Evolutionary conservation across 2,329 filamentous ascomycete genomes (phyloP).

Genomic region (Botrytis cinerea): DNA sequence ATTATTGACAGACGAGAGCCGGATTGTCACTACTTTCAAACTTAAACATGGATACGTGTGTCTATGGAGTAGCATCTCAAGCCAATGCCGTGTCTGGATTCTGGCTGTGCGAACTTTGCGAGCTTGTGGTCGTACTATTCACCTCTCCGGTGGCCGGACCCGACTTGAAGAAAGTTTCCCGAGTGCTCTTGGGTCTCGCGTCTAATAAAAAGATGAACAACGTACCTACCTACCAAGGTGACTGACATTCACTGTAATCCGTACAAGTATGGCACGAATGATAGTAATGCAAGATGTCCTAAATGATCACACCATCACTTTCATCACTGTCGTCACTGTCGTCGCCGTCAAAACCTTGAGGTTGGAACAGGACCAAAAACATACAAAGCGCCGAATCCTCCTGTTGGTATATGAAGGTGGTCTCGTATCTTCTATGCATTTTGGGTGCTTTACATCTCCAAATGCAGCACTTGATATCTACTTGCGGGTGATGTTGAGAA

Average conservation of each 20-base stretch:
- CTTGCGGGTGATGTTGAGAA: neutral
- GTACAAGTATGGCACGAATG: neutral
- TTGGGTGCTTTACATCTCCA: neutral
- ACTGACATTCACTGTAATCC: neutral
- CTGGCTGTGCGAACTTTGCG: neutral
- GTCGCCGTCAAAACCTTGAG: neutral
- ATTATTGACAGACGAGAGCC: neutral
- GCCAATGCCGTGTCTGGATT: neutral
- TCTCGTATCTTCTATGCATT: too few species aligned
- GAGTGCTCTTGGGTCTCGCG: neutral
- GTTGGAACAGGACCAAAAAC: neutral
- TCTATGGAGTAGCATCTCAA: neutral
- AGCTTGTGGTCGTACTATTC: neutral
- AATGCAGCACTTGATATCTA: neutral
- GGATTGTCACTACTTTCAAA: slow-evolving; percentile 8
- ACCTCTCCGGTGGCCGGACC: slow-evolving; percentile 1
- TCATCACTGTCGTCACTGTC: neutral
- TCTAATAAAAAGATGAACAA: neutral
- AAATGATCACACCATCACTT: neutral
- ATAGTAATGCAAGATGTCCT: neutral
- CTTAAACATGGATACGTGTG: neutral
- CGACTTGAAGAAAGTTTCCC: neutral
- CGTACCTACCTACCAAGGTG: neutral
- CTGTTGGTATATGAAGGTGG: neutral
- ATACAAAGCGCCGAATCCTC: neutral